phyloP scores from a whole-genome alignment of 345 rosid species.

The Carallia brachiata region DNA sequence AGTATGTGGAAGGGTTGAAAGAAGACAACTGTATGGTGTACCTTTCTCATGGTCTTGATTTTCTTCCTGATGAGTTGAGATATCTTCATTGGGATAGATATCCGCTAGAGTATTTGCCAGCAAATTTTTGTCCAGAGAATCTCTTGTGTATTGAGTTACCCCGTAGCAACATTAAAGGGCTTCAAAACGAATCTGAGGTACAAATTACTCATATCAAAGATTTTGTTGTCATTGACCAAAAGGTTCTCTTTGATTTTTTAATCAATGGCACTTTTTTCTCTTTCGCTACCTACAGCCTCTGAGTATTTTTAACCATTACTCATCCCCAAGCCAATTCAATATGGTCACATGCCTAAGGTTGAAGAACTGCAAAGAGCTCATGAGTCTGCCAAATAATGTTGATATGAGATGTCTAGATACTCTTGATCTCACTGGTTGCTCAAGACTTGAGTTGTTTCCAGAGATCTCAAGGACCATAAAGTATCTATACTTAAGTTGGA shows the following conservation, averaged over 20 bases:
- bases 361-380: not conserved
- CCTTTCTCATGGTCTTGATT: too few species aligned
- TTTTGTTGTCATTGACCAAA: too few species aligned
- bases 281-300: not conserved
- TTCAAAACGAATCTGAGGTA: not conserved
- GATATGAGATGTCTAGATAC: conserved; percentile 1
- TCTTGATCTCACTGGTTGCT: conserved; percentile 8
- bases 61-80: too few species aligned
- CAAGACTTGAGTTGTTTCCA: not conserved
- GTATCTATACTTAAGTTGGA: not conserved
- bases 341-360: not conserved
- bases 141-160: too few species aligned
- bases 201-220: not conserved
- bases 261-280: not conserved
- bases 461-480: not conserved
- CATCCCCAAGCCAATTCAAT: not conserved
- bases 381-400: not conserved
- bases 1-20: too few species aligned
- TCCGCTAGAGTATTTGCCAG: too few species aligned
- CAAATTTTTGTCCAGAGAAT: too few species aligned
- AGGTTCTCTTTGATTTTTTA: too few species aligned
- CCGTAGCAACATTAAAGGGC: not conserved
- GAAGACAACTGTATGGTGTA: too few species aligned
- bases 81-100: too few species aligned
- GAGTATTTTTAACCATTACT: not conserved